A percentile compares a stretch with the other conserved stretches of the same genome.
These are phyloP conservation scores for Schizophyllum amplum DNA, from an alignment of 1,284 basidiomycete genomes.

Conservation along the genomic window DNA sequence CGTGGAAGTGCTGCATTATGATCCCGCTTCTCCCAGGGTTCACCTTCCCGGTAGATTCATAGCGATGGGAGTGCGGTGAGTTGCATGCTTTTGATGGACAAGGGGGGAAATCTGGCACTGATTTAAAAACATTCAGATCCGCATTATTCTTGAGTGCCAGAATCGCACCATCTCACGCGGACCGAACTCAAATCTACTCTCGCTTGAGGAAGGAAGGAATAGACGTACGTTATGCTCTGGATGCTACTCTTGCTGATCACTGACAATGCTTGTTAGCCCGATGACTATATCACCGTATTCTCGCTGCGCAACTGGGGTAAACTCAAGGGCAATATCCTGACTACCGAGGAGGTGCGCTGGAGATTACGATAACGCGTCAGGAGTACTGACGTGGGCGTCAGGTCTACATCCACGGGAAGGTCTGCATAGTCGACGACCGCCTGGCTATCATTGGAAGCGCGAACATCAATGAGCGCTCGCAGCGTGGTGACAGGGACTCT, in stretches of 20 bases:
- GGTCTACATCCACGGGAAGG: slow-evolving; percentile 88
- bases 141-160: slow-evolving; percentile 91
- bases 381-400: too few relatives aligned
- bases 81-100: too few relatives aligned
- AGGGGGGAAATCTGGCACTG: too few relatives aligned
- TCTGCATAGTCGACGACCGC: slow-evolving; percentile 94
- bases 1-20: slow-evolving; percentile 91
- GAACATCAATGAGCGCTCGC: slow-evolving; percentile 97
- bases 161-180: slow-evolving; percentile 89
- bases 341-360: too few relatives aligned
- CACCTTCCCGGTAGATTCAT: slow-evolving; percentile 88
- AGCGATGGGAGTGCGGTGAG: slow-evolving; percentile 85
- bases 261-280: slow-evolving; percentile 48
- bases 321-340: slow-evolving; percentile 76
- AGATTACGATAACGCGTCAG: too few relatives aligned
- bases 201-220: slow-evolving; percentile 85
- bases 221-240: too few relatives aligned
- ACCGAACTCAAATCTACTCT: slow-evolving; percentile 87
- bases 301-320: slow-evolving; percentile 93
- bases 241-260: too few relatives aligned
- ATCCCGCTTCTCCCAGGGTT: slow-evolving; percentile 94
- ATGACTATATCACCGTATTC: slow-evolving; percentile 91
- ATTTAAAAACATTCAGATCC: slow-evolving; percentile 49
- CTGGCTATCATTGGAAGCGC: slow-evolving; percentile 98
- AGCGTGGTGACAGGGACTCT: slow-evolving; percentile 93